These are phyloP conservation scores for Penstemon eatonii DNA, from an alignment of 257 asterid genomes.

Conservation along the genomic window DNA sequence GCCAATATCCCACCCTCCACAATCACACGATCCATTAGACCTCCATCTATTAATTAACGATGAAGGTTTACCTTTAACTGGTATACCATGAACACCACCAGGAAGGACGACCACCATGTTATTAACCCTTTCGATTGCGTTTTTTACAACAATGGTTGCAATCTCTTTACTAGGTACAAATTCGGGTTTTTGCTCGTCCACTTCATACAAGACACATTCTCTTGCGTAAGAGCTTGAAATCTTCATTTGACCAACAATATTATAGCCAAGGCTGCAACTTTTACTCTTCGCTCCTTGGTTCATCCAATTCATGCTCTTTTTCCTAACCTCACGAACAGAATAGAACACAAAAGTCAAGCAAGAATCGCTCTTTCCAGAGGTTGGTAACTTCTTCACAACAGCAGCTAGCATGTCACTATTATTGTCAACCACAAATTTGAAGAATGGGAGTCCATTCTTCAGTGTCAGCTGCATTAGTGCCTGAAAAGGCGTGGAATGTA, in stretches of 20 bases:
- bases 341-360: conserved; percentile 66
- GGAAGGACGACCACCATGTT: conserved; percentile 65
- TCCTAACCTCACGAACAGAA: conserved; percentile 70
- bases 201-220: conserved; percentile 69
- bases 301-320: conserved; percentile 79
- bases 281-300: conserved; percentile 67
- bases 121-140: conserved; percentile 28
- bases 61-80: conserved; percentile 67
- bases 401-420: conserved; percentile 79
- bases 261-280: conserved; percentile 56
- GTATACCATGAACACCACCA: conserved; percentile 68
- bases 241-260: conserved; percentile 71
- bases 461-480: conserved; percentile 79
- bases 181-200: conserved; percentile 50
- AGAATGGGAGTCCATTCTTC: conserved; percentile 75
- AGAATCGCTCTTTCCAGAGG: conserved; percentile 46
- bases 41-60: conserved; percentile 76
- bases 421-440: conserved; percentile 68
- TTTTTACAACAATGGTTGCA: conserved; percentile 63
- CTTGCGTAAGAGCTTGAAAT: conserved; percentile 45
- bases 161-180: conserved; percentile 56
- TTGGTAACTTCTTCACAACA: conserved; percentile 55
- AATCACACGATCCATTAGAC: conserved; percentile 86
- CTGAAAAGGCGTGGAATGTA: conserved; percentile 32
- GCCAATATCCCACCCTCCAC: conserved; percentile 99